These are phyloP conservation scores for Coix lacrymajobi DNA, from an alignment of 176 grass and related monocot genomes.

Conservation along the genomic window DNA sequence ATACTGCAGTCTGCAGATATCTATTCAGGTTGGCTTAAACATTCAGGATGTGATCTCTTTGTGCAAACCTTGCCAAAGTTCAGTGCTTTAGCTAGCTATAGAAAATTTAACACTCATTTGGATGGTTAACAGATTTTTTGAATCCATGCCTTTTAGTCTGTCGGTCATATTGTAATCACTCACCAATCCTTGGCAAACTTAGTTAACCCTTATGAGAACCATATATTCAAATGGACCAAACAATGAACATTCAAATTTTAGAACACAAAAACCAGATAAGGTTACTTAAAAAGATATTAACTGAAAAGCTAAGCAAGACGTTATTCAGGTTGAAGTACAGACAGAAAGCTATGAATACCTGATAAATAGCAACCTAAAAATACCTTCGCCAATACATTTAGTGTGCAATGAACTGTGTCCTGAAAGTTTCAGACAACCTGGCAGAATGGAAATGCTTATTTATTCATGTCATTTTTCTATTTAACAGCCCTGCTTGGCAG, in stretches of 20 bases:
- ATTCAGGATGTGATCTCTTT: background rate
- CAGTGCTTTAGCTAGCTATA: background rate
- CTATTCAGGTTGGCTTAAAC: background rate
- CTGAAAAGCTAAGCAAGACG: background rate
- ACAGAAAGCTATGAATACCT: background rate
- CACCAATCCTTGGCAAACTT: background rate
- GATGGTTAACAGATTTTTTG: background rate
- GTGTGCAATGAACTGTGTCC: background rate
- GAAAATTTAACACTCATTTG: background rate
- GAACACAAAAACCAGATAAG: background rate
- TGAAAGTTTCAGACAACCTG: background rate
- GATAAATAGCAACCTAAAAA: background rate
- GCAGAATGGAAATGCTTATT: background rate
- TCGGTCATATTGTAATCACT: background rate
- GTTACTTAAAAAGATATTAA: background rate
- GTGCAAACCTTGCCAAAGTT: background rate
- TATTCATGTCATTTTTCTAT: background rate
- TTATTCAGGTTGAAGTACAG: background rate
- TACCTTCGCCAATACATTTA: background rate
- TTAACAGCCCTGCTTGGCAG: background rate
- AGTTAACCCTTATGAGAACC: background rate
- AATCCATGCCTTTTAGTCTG: background rate
- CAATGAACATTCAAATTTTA: background rate
- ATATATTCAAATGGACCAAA: background rate
- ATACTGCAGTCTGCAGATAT: background rate